Evolutionary conservation across 768 basidiomycete genomes (phyloP), one percentile per base, ranked within the genome.

Genomic region (Floccularia luteovirens): DNA sequence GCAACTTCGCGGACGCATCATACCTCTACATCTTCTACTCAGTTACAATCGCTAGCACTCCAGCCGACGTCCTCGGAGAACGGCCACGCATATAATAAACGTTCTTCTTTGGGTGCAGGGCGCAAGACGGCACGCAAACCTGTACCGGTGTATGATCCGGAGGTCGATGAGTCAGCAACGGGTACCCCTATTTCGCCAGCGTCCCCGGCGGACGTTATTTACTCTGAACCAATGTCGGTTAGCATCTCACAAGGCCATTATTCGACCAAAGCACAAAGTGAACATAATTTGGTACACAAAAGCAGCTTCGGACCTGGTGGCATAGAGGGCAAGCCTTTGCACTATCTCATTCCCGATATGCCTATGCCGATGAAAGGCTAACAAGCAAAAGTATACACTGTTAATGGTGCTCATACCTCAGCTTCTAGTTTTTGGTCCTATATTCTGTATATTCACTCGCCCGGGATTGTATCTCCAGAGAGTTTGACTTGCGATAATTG

Each of bases 271-370:
- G 38, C 32, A 20, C 38, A 36, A 37, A 48, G 45, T 20, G 24
- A 39, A n/a, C 24, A 27, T 3, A 41, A 41, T 20, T 55, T 69
- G 44, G 42, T 34, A 22, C 72, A 63, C 48, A 71, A 71, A 53
- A 55, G 56, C 28, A 70, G 67, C 53, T 63, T 75, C 53, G 72
- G 66, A 24, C 52, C 55, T 37, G 63, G 63, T 24, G 64, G 64
- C 8, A 33, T 60, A 21, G 58, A 59, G 34, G 61, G 62, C 4
- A 59, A 65, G 31, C 64, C 65, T 19, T 46, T 79, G 43, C 77
- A 79, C 53, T 77, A 74, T 60, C 52, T 79, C 43, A 77, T 79
- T 30, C 77, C 77, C 6, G 77, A 79, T 49, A 64, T 77, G 66
- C 77, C 76, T 13, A 28, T 28, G 27, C 27, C 27, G 8, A 14